Evolutionary conservation across 345 rosid species (phyloP), one percentile per base, ranked within the genome.

Genomic region (Reutealis trisperma): DNA sequence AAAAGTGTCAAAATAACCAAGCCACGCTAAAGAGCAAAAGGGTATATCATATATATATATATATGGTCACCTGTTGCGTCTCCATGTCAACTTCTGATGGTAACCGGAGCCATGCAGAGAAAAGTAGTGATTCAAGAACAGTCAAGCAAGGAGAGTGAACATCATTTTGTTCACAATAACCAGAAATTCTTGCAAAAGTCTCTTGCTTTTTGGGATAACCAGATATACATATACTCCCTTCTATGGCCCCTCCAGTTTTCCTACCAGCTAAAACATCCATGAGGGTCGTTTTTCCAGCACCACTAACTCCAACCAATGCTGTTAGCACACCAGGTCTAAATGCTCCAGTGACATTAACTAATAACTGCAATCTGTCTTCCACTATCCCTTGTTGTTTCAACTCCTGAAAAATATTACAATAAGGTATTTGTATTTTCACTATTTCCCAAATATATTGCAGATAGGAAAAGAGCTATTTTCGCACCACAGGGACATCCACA

Each of bases 251-350:
- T 62, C 98, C 99, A 58, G 97, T 96, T 87, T 96, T 96, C 76
- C 99, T 87, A 72, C 99, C 99, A 27, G 98, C 96, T 86, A 96
- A 87, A 80, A 93, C 99, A 86, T 93, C 99, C 99, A 96, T 96
- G 74, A 96, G 99, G 27, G 99, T 96, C 61, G 99, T 96, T 83
- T 93, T 96, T 45, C 99, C 99, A 1, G 98, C 99, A 77, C 99
- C 98, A 81, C 99, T 96, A 34, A 96, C 93, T 83, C 99, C 99
- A 45, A 96, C 98, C 75, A 96, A 78, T 61, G 99, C 99, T 55
- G 99, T 96, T 57, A 96, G 97, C 42, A 96, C 91, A 41, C 94
- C 87, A 8, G 98, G 98, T 81, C 96, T 90, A 85, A 96, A 93
- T 64, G 97, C 93, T 83, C 99, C 99, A 34, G 98, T 93, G 75